phyloP scores from a whole-genome alignment of 2,329 filamentous ascomycete species.

The Thermomyces lanuginosus region DNA sequence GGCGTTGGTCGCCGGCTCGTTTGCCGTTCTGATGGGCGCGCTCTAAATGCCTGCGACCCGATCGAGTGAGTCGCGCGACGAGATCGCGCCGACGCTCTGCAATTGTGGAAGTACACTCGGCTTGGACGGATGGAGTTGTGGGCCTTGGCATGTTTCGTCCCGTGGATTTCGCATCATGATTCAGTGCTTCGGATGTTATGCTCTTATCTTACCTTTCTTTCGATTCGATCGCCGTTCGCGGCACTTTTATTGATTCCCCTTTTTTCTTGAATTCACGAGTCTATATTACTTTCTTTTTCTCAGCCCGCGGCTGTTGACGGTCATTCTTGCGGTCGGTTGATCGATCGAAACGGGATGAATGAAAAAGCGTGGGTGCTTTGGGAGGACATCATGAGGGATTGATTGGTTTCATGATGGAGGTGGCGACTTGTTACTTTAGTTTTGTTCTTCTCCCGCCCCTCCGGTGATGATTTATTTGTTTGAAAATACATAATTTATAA shows the following conservation, averaged over 20 bases:
- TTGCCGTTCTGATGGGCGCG: conserved; percentile 21
- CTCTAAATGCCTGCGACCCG: conserved; percentile 12
- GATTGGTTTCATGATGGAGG: conserved; percentile 3
- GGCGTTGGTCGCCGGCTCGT: conserved; percentile 21
- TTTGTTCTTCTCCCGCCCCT: not conserved
- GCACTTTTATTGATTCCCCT: conserved; percentile 7
- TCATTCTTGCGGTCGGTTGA: conserved; percentile 1
- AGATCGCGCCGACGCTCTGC: not conserved
- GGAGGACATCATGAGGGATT: no score
- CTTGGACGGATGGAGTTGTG: not conserved
- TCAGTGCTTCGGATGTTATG: conserved; percentile 7
- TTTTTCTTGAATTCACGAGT: conserved; percentile 16
- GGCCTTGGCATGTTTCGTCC: not conserved
- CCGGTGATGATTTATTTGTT: conserved; percentile 1
- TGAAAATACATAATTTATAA: no score
- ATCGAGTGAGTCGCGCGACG: not conserved
- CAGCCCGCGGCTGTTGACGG: conserved; percentile 7
- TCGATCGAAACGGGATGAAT: conserved; percentile 4
- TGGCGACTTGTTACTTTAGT: conserved; percentile 4
- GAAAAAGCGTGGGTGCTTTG: conserved; percentile 6
- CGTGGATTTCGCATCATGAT: conserved; percentile 1
- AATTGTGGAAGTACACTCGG: not conserved
- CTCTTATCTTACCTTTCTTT: conserved; percentile 9
- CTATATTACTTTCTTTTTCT: conserved; percentile 15
- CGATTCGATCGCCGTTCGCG: conserved; percentile 1